phyloP scores from a whole-genome alignment of 2,329 filamentous ascomycete species.

The Zymoseptoria pseudotritici region DNA sequence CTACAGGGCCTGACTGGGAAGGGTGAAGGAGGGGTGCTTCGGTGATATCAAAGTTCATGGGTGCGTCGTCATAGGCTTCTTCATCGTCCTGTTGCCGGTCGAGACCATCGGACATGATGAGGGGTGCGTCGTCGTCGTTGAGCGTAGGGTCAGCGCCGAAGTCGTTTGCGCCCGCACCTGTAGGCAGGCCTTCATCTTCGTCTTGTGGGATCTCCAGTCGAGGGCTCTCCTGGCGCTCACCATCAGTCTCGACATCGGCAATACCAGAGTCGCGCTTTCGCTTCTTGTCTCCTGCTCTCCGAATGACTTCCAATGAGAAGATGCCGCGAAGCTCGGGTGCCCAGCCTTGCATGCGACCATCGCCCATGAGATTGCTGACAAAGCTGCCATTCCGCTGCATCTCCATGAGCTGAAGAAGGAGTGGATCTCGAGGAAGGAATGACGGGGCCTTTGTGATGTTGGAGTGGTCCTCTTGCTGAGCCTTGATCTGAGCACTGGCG shows the following conservation, averaged over 20 bases:
- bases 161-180: slow-evolving; percentile 28
- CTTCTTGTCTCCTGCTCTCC: slow-evolving; percentile 73
- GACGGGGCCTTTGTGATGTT: slow-evolving; percentile 76
- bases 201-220: slow-evolving; percentile 27
- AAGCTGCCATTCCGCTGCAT: slow-evolving; percentile 90
- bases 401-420: slow-evolving; percentile 78
- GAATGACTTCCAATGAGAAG: slow-evolving; percentile 76
- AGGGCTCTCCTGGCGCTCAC: slow-evolving; percentile 23
- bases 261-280: slow-evolving; percentile 87
- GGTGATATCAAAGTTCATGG: slow-evolving; percentile 62
- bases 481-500: slow-evolving; percentile 68
- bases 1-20: slow-evolving; percentile 77
- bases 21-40: slow-evolving; percentile 69
- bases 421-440: slow-evolving; percentile 80
- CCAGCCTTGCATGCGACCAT: slow-evolving; percentile 67
- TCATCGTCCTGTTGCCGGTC: slow-evolving; percentile 18
- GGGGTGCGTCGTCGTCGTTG: slow-evolving; percentile 4
- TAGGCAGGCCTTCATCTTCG: slow-evolving; percentile 25
- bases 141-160: slow-evolving; percentile 16
- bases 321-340: slow-evolving; percentile 89
- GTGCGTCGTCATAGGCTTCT: slow-evolving; percentile 15
- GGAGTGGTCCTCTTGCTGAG: slow-evolving; percentile 76
- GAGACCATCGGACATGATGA: slow-evolving; percentile 18
- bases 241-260: slow-evolving; percentile 59
- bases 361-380: slow-evolving; percentile 76